Evolutionary conservation across 352 stramenopile genomes (phyloP).

Genomic region (Blastocystis sp.): DNA sequence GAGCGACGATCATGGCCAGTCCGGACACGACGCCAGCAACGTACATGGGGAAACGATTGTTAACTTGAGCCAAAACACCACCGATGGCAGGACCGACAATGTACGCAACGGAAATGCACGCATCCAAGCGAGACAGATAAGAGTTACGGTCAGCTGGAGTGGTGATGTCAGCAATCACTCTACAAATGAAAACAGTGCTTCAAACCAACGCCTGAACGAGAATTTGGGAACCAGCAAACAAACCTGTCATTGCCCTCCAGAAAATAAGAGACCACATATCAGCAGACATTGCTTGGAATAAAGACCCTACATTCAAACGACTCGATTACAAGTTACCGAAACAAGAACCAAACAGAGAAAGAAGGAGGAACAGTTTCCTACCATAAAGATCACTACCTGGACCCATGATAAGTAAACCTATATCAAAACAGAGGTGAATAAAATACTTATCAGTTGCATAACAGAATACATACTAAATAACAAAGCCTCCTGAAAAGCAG

Average conservation of each 20-base stretch:
- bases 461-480: slow-evolving; percentile 49
- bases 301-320: neutral
- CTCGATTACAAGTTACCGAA: neutral
- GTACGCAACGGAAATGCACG: neutral
- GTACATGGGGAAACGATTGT: slow-evolving; percentile 38
- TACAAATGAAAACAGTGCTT: neutral
- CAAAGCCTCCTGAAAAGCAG: slow-evolving; percentile 20
- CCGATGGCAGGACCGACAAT: slow-evolving; percentile 51
- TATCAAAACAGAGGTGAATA: neutral
- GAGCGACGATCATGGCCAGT: neutral
- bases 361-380: slow-evolving; percentile 38
- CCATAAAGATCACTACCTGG: slow-evolving; percentile 43
- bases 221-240: slow-evolving; percentile 47
- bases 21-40: neutral
- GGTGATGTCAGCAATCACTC: slow-evolving; percentile 29
- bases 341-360: slow-evolving; percentile 45
- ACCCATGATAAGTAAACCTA: slow-evolving; percentile 54
- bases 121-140: slow-evolving; percentile 32
- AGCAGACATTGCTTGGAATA: slow-evolving; percentile 22
- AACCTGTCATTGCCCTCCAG: slow-evolving; percentile 19
- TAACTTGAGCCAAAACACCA: slow-evolving; percentile 28
- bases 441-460: slow-evolving; percentile 52
- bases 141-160: neutral
- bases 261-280: slow-evolving; percentile 37
- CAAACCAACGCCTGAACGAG: neutral